Evolutionary conservation across 768 basidiomycete genomes (phyloP), one percentile per base, ranked within the genome.

Genomic region (Royoungia palumana): DNA sequence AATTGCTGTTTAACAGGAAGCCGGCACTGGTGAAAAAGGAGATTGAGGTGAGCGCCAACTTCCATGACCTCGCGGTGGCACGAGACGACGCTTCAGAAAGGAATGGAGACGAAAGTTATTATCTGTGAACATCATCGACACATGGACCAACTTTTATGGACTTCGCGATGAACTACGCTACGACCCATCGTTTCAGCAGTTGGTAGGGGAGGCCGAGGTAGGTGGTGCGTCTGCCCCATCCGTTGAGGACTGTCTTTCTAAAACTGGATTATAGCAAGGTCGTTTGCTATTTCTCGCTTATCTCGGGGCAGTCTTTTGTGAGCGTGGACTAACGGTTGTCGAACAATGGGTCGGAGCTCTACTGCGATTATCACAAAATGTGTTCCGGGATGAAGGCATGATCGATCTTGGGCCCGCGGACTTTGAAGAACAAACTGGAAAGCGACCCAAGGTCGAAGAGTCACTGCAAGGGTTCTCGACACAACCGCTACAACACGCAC

Each of bases 261-360:
- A 57, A 46, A 45, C 44, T 53, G 51, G 39, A 44, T 35, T 61
- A 17, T 53, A 84, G 82, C 82, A 85, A 70, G 74, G 75, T 6
- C 72, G 72, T 28, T 61, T 72, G 16, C 67, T 87, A 17, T 85
- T 88, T 61, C 71, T 77, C 56, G 80, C 85, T 35, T 87, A 87
- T 68, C 74, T 84, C 28, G 86, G 83, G 38, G 86, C 78, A 34
- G 73, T 85, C 22, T 85, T 75, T 58, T 59, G 68, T 52, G 77
- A 81, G 49, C 73, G 70, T 55, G 85, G 85, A 35, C 66, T 77
- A 52, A 62, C 68, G 16, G 66, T 63, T 30, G 75, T 84, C 50
- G 74, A 76, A 57, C 65, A 72, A 49, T 88, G 86, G 86, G 74
- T 86, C 58, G 72, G 68, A 37, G 61, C 53, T 52, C 75, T 65